Base-by-base conservation (phyloP, 2,329 filamentous ascomycete species). In the Pseudogymnoascus sp. region DNA sequence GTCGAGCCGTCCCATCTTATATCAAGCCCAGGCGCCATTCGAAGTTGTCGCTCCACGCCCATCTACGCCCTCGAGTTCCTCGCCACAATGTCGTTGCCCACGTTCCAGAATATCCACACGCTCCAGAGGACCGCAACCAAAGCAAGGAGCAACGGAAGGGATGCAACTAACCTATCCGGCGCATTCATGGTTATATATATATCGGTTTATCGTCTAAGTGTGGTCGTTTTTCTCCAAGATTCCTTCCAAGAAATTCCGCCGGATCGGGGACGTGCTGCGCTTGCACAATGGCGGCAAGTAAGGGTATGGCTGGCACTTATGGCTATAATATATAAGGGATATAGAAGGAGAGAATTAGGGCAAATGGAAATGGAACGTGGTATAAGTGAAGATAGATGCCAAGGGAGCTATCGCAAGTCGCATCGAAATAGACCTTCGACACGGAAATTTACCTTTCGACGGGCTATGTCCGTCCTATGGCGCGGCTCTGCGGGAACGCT, bases 111-210 rank as follows among this genome's bases (percentile, higher is more conserved):
- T 33, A 60, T 59, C 43, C 53, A 63, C 22, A 53, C 28, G 28
- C 46, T 38, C 59, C 41, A 37, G 26, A 46, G 40, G 28, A 46
- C 41, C 28, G 60, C 43, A 68, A 70, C 40, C 46, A 61, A 59
- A 50, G 26, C 56, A 40, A 63, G 53, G 19, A 33, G 11, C 16
- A 56, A 35, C 59, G 61, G 62, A 62, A 59, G 61, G 46, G 46
- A 53, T 63, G 61, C 35, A 8, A 73, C 77, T 74, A 75, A 84
- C 81, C 79, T 77, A 66, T 81, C 79, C 68, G 79, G 79, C 16
- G 79, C 79, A 73, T 84, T 84, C 82, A 84, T 84, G 26, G 24
- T 60, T 26, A 63, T 53, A 53, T 53, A 53, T 53, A 53, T 53
- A 53, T 53, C 43, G 24, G 14, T 53, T 53, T 53, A 53, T 53